Evolutionary conservation across 148 eudicot species (phyloP).

Genomic region (Bassia scoparia): DNA sequence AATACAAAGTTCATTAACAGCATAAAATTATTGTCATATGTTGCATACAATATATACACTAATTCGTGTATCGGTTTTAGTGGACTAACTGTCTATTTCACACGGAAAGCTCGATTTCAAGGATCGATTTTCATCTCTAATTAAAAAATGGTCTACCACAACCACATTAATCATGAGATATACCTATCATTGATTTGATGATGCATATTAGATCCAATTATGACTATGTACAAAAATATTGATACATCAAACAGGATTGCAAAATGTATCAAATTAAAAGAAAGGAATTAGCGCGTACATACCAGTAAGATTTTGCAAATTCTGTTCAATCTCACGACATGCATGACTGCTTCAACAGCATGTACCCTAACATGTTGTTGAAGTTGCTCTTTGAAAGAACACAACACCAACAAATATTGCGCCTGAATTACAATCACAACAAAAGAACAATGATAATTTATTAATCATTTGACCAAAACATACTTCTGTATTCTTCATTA

Average conservation of each 20-base stretch:
- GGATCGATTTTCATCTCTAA: no score
- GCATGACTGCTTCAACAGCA: slow-evolving; percentile 97
- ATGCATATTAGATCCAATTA: not conserved
- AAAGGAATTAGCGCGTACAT: slow-evolving; percentile 12
- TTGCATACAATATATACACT: slow-evolving; percentile 9
- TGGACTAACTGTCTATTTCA: no score
- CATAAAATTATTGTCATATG: not conserved
- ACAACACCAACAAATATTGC: slow-evolving; percentile 74
- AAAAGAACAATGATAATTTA: not conserved
- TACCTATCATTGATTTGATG: not conserved
- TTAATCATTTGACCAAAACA: no score
- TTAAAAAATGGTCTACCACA: no score
- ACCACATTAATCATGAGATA: not conserved
- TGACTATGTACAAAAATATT: no score
- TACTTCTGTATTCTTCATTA: no score
- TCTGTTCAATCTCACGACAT: slow-evolving; percentile 90
- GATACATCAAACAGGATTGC: not conserved
- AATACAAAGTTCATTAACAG: slow-evolving; percentile 16
- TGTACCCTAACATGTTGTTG: slow-evolving; percentile 98
- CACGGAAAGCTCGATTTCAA: no score
- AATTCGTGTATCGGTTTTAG: slow-evolving; percentile 11
- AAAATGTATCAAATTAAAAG: not conserved
- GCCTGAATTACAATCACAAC: slow-evolving; percentile 31
- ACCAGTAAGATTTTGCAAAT: slow-evolving; percentile 81
- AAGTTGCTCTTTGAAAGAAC: slow-evolving; percentile 87